Evolutionary conservation across 2,329 filamentous ascomycete species (phyloP).

Genomic region (Fusarium sp.): DNA sequence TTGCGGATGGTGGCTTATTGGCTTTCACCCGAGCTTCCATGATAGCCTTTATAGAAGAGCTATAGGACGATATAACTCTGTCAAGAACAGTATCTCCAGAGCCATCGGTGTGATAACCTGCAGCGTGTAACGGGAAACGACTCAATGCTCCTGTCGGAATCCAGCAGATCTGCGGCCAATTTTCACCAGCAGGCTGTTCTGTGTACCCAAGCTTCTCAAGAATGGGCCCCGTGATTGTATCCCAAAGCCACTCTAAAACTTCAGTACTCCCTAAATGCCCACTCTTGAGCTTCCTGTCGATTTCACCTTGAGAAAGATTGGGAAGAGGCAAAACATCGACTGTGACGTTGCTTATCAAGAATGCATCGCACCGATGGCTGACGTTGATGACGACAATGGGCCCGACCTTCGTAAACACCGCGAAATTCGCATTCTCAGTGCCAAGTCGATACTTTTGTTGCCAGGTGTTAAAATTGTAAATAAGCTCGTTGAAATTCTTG

Average conservation of each 20-base stretch:
- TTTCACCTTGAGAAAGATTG: rapidly evolving
- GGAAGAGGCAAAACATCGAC: not conserved
- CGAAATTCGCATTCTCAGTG: not conserved
- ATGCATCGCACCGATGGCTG: not conserved
- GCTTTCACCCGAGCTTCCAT: not conserved
- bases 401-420: rapidly evolving
- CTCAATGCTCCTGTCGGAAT: not conserved
- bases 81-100: not conserved
- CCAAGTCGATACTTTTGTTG: rapidly evolving
- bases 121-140: not conserved
- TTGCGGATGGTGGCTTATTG: rapidly evolving
- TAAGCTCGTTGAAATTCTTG: not conserved
- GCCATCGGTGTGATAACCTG: not conserved
- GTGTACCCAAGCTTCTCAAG: rapidly evolving
- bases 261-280: not conserved
- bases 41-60: not conserved
- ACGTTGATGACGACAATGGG: not conserved
- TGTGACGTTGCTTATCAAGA: not conserved
- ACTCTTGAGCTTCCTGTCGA: rapidly evolving
- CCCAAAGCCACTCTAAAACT: not conserved
- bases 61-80: not conserved
- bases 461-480: not conserved
- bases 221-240: not conserved
- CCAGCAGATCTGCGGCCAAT: not conserved
- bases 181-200: rapidly evolving